Conservation (phyloP, 495 filamentous ascomycete species). For the Collariella sp. region DNA sequence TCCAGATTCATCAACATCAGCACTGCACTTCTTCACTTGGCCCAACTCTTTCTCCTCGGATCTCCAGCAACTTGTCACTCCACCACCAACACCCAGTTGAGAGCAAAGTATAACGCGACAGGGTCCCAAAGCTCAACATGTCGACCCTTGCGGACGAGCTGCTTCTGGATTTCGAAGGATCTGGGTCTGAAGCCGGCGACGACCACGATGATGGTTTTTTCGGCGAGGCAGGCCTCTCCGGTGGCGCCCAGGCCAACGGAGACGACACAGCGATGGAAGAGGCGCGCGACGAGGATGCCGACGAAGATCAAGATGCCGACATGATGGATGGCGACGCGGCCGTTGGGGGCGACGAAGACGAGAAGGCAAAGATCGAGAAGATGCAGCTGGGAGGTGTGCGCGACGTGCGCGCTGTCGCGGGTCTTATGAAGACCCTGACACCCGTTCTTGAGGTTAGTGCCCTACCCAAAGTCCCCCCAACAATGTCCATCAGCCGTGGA, state of each 20-base stretch:
- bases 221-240: conserved; percentile 19
- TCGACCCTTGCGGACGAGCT: conserved; percentile 74
- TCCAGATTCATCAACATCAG: too few species aligned
- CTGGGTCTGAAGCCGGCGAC: conserved; percentile 51
- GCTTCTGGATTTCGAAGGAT: conserved; percentile 82
- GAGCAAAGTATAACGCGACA: neutral
- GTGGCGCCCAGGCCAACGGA: conserved; percentile 18
- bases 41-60: too few species aligned
- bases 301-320: conserved; percentile 36
- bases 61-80: too few species aligned
- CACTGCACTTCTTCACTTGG: too few species aligned
- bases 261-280: conserved; percentile 22
- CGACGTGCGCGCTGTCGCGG: conserved; percentile 67
- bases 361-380: conserved; percentile 67
- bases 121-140: conserved; percentile 38
- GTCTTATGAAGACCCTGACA: conserved; percentile 65
- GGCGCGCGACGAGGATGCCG: conserved; percentile 32
- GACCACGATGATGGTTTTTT: conserved; percentile 40
- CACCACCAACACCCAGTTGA: too few species aligned
- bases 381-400: conserved; percentile 63
- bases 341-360: conserved; percentile 54
- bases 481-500: conserved; percentile 18
- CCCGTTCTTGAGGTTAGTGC: conserved; percentile 69
- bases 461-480: conserved; percentile 6
- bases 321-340: conserved; percentile 44